Conservation (phyloP, 129 eudicot genomes). For the Flaveria ramosissima region DNA sequence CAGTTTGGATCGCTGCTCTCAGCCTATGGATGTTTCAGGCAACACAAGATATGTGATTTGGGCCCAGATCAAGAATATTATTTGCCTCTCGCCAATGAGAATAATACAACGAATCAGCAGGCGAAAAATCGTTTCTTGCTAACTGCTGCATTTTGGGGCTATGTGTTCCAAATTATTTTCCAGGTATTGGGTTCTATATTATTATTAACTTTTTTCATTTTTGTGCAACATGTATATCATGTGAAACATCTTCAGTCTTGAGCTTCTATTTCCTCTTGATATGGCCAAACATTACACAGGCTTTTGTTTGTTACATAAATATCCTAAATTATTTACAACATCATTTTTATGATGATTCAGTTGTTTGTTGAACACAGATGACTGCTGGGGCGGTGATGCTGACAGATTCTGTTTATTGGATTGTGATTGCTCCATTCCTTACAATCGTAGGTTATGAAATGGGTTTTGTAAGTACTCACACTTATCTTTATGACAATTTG, state of each 20-base stretch:
- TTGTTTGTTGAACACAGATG: conserved; percentile 54
- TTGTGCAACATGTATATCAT: not conserved
- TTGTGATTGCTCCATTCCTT: conserved; percentile 65
- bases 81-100: conserved; percentile 43
- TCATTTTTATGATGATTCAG: conserved; percentile 4
- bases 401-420: conserved; percentile 80
- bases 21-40: conserved; percentile 54
- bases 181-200: conserved; percentile 45
- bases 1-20: conserved; percentile 73
- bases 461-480: conserved; percentile 55
- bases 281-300: not conserved
- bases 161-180: conserved; percentile 57
- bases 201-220: not conserved
- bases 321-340: not conserved
- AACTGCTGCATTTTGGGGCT: conserved; percentile 43
- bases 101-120: conserved; percentile 21
- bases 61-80: conserved; percentile 44
- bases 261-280: conserved; percentile 3
- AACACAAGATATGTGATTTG: conserved; percentile 31
- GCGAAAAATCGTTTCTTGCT: conserved; percentile 25
- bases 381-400: conserved; percentile 77
- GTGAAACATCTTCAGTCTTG: not conserved
- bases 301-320: not conserved
- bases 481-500: not conserved
- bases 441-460: conserved; percentile 54